A percentile compares a stretch with the other conserved stretches of the same genome.
These are phyloP conservation scores for Neurospora sp. DNA, from an alignment of 495 filamentous ascomycete genomes.

Conservation along the genomic window DNA sequence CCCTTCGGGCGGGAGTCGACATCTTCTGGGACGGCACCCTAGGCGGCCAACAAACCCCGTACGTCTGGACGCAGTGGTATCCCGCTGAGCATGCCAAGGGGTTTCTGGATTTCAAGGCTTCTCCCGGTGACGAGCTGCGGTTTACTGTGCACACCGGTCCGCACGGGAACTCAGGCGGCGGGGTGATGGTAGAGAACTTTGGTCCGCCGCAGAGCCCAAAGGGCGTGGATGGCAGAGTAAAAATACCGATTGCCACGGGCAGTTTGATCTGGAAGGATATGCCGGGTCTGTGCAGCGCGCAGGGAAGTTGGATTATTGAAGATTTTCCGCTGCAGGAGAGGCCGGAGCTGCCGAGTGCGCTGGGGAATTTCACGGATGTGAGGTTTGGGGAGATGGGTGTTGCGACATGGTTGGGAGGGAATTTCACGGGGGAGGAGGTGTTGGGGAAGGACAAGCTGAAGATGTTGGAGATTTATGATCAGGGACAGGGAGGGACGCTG, in stretches of 20 bases:
- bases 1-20: slow-evolving; percentile 20
- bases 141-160: not conserved
- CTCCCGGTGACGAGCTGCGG: slow-evolving; percentile 10
- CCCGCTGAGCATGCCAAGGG: not conserved
- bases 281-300: slow-evolving; percentile 6
- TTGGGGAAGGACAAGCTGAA: slow-evolving; percentile 1
- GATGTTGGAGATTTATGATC: slow-evolving; percentile 12
- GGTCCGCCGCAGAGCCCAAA: slow-evolving; percentile 3
- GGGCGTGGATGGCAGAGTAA: not conserved
- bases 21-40: slow-evolving; percentile 15
- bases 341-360: slow-evolving; percentile 12
- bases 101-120: slow-evolving; percentile 9
- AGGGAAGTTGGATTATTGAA: slow-evolving; percentile 19
- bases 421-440: not conserved
- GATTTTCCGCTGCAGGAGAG: slow-evolving; percentile 15
- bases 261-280: not conserved
- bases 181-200: slow-evolving; percentile 15
- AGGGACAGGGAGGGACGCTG: slow-evolving; percentile 18
- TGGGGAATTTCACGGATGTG: slow-evolving; percentile 17
- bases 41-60: slow-evolving; percentile 7
- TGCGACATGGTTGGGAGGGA: not conserved
- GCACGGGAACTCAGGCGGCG: not conserved
- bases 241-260: not conserved
- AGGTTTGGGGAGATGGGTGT: slow-evolving; percentile 8
- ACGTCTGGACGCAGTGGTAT: slow-evolving; percentile 15